Conservation (phyloP, 1,139 yeast genomes). For the Suhomyces maxii region DNA sequence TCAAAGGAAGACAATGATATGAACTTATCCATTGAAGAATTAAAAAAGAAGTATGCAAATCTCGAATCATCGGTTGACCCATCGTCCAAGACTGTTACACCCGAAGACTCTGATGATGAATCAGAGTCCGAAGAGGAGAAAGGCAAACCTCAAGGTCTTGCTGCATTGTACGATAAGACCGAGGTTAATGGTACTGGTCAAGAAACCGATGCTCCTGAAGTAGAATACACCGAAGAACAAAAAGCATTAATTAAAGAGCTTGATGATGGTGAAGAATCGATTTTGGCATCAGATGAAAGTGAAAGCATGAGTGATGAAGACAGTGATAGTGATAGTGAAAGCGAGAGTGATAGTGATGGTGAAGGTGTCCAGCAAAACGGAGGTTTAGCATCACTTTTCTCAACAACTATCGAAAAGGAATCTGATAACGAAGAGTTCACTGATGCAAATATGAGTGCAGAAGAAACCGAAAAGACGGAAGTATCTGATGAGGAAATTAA, state of each 20-base stretch:
- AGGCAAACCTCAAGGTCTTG: constrained; percentile 29
- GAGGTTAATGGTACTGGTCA: constrained; percentile 5
- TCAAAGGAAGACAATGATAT: constrained; percentile 42
- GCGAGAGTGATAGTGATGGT: constrained; percentile 12
- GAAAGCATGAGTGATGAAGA: constrained; percentile 13
- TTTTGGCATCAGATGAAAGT: constrained; percentile 26
- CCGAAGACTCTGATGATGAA: constrained; percentile 7
- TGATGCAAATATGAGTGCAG: neutral
- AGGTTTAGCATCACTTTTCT: constrained; percentile 25
- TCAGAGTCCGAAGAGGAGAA: constrained; percentile 18
- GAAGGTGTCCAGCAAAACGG: constrained; percentile 3
- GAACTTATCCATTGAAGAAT: constrained; percentile 62
- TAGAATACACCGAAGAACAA: constrained; percentile 39
- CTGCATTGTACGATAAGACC: constrained; percentile 32
- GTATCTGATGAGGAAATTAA: constrained; percentile 9
- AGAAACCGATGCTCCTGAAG: neutral
- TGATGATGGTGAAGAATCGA: constrained; percentile 16
- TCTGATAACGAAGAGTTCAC: constrained; percentile 18
- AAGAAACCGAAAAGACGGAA: neutral
- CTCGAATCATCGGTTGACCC: constrained; percentile 31
- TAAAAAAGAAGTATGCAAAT: constrained; percentile 62
- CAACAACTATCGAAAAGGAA: constrained; percentile 16
- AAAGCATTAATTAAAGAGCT: constrained; percentile 28
- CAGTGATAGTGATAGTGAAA: constrained; percentile 15
- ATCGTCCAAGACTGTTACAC: constrained; percentile 9